Evolutionary conservation across 306 rosid species (phyloP).

Genomic region (barrel medic (Medicago truncatula)): MtrunA17r5.0-ANR NC_053044.1:53521001-53521500

Average conservation of each 20-base stretch:
- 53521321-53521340: constrained; percentile 24
- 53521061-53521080: constrained; percentile 98
- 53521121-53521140: constrained; percentile 67
- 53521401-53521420: constrained; percentile 20
- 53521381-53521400: constrained; percentile 19
- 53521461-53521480: constrained; percentile 85
- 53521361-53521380: constrained; percentile 19
- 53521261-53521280: constrained; percentile 90
- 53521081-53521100: constrained; percentile 91
- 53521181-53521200: constrained; percentile 90
- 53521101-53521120: constrained; percentile 77
- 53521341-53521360: constrained; percentile 23
- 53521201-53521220: constrained; percentile 83
- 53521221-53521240: constrained; percentile 72
- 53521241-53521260: constrained; percentile 84
- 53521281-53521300: constrained; percentile 34
- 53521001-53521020: constrained; percentile 92
- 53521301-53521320: constrained; percentile 30
- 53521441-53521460: constrained; percentile 38
- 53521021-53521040: constrained; percentile 59
- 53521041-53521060: constrained; percentile 87
- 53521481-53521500: constrained; percentile 96
- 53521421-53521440: constrained; percentile 25
- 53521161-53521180: constrained; percentile 84
- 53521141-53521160: constrained; percentile 82